These are phyloP conservation scores for Globisporangium cystogenes DNA, from an alignment of 352 stramenopile species.

Conservation along the genomic window DNA sequence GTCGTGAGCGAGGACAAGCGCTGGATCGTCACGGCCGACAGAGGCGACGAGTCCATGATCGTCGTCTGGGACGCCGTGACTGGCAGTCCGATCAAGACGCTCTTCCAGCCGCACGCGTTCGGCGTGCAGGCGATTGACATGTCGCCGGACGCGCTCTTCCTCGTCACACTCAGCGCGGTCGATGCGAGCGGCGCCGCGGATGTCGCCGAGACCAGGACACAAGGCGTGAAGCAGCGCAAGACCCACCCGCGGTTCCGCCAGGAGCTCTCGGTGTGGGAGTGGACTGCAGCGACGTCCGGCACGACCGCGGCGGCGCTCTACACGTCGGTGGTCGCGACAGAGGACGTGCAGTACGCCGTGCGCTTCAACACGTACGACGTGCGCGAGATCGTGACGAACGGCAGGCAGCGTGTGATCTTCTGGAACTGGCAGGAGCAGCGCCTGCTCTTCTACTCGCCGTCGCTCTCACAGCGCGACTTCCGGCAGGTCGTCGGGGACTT, in stretches of 20 bases:
- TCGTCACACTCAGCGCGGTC: conserved; percentile 77
- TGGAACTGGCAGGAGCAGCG: conserved; percentile 84
- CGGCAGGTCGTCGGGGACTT: conserved; percentile 79
- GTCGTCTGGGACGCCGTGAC: conserved; percentile 88
- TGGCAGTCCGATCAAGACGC: conserved; percentile 87
- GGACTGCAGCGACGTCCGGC: conserved; percentile 37
- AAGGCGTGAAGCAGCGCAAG: conserved; percentile 2
- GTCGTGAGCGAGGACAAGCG: conserved; percentile 90
- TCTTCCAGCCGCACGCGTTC: conserved; percentile 77
- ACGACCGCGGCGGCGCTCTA: conserved; percentile 27
- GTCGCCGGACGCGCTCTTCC: conserved; percentile 83
- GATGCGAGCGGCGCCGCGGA: conserved; percentile 9
- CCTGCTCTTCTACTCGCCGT: conserved; percentile 81
- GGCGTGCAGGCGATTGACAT: conserved; percentile 88
- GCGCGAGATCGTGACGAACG: conserved; percentile 87
- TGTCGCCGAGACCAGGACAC: background rate
- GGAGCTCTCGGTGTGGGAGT: conserved; percentile 87
- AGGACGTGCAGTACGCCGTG: conserved; percentile 74
- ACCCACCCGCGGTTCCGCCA: conserved; percentile 42
- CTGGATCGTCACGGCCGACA: conserved; percentile 90
- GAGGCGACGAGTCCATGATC: conserved; percentile 84
- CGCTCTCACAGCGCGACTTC: conserved; percentile 79
- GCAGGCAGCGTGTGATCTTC: conserved; percentile 82
- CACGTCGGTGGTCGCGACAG: conserved; percentile 64
- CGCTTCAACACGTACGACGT: conserved; percentile 90